Base-by-base conservation (phyloP, 163 green algal species). In the Scenedesmus sp. region DNA sequence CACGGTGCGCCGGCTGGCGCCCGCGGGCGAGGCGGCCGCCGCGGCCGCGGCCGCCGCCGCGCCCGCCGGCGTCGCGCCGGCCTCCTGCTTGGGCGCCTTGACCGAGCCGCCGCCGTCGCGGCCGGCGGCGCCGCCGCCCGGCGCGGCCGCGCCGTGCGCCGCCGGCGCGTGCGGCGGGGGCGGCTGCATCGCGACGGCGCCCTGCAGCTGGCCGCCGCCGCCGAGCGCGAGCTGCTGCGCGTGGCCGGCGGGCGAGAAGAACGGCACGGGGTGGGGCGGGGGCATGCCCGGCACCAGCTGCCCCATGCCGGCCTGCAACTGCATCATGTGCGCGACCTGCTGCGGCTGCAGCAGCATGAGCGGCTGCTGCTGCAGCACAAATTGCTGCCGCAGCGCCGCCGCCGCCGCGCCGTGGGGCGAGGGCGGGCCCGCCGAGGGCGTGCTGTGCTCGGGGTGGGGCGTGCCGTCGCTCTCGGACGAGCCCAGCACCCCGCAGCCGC, bases 401-500 rank as follows among this genome's bases (percentile, higher is more conserved):
- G 6, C 7, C 39, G 10, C 7, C 22, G 53, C 22, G n/a, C 18
- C 15, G n/a, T 60, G 56, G 10, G 58, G 70, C 15, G 58, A 78
- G 24, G 53, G 34, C 4, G 70, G 57, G 5, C 56, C 70, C 7
- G 70, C 70, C 62, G 70, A 78, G 2, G 56, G 70, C 22, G 57
- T 69, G 70, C 70, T 78, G 57, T 60, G 42, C 44, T 78, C 70
- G 22, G 39, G 53, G 44, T 78, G 70, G 9, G 57, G 57, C 28
- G 70, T 78, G 56, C 70, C 70, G n/a, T 78, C 70, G 26, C 70
- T 78, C 44, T 78, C 70, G 48, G 70, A 78, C 14, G 70, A 78
- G 28, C 70, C 70, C 67, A 76, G 51, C 42, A 64, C 51, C n/a
- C 54, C 20, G 22, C 51, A 13, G 22, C 51, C 67, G 44, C 50